phyloP scores from a whole-genome alignment of 23 red algal genomes.

The Gracilaria domingensis region DNA sequence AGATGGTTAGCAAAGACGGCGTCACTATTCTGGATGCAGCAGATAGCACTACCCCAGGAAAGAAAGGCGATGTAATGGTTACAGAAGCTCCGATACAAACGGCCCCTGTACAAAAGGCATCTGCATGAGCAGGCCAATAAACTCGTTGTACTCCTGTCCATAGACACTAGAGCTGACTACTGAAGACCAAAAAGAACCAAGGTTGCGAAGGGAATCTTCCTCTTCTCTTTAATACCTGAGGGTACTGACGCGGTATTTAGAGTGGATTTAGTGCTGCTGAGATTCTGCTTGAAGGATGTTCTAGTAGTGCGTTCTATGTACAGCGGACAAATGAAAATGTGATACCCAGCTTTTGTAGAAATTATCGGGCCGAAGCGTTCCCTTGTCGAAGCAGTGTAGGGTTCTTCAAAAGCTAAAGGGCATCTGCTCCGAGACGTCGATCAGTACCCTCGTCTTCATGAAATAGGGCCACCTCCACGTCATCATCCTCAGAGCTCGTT shows the following conservation, averaged over 20 bases:
- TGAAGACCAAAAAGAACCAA: neutral
- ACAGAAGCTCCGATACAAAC: constrained; percentile 17
- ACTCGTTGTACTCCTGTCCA: constrained; percentile 8
- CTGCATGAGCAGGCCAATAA: neutral
- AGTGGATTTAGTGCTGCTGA: constrained; percentile 6
- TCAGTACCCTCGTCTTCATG: neutral
- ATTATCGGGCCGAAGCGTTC: neutral
- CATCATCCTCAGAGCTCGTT: neutral
- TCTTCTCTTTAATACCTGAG: neutral
- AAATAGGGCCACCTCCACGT: constrained; percentile 12
- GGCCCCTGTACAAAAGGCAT: neutral
- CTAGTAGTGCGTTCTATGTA: constrained; percentile 19
- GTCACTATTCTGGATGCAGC: constrained; percentile 52
- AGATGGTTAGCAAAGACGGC: constrained; percentile 87
- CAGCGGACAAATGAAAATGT: constrained; percentile 6
- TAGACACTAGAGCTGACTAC: neutral
- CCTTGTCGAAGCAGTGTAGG: neutral
- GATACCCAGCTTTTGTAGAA: neutral
- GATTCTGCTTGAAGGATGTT: neutral
- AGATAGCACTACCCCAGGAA: constrained; percentile 27
- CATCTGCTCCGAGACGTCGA: constrained; percentile 10
- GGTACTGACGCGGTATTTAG: neutral
- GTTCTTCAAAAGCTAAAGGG: neutral
- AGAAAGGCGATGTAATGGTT: constrained; percentile 17
- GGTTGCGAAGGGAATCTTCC: neutral